Evolutionary conservation across 1,284 basidiomycete species (phyloP), one percentile per base, ranked within the genome.

Genomic region (Chalciporus sp.): DNA sequence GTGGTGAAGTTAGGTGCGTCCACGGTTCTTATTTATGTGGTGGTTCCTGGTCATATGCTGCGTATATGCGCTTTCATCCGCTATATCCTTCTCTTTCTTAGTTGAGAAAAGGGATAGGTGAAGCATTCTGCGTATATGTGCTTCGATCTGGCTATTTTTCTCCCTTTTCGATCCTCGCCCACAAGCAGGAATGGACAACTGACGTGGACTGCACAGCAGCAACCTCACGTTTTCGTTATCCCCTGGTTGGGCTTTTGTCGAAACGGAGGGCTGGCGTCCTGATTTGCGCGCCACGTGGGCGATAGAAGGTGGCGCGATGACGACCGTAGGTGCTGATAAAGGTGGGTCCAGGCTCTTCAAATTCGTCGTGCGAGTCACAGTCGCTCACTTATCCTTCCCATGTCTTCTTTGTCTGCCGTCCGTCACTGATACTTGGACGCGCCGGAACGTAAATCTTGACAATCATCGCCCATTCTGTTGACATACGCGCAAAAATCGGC

Each of bases 221-320:
- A 88, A 88, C 74, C 76, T 90, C 54, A 89, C 86, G 10, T 90
- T 91, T 58, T 81, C 84, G 5, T 80, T 92, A 26, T 79, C 81
- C 2, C 74, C 81, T 6, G 84, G 85, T 0, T 91, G 87, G 88
- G 68, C 72, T 0, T 91, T 90, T 59, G 81, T 91, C 7, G 78
- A 83, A 58, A 86, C 85, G 0, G 88, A 92, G 61, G 82, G 85
- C 56, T 91, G 89, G 90, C 74, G 85, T 52, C 76, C 82, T 16
- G 88, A 91, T 68, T 58, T 84, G 11, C 72, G 74, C 37, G 85
- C 78, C 1, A 64, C 61, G 6, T 90, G 88, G 88, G 74, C 75
- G 1, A 35, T 58, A 7, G 31, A 57, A 4, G 31, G 37, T 5
- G 27, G 29, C 1, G 2, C 33, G 9, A 33, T 45, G 11, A 28